phyloP scores from a whole-genome alignment of 1,284 basidiomycete species.

The Pholiota adiposa region DNA sequence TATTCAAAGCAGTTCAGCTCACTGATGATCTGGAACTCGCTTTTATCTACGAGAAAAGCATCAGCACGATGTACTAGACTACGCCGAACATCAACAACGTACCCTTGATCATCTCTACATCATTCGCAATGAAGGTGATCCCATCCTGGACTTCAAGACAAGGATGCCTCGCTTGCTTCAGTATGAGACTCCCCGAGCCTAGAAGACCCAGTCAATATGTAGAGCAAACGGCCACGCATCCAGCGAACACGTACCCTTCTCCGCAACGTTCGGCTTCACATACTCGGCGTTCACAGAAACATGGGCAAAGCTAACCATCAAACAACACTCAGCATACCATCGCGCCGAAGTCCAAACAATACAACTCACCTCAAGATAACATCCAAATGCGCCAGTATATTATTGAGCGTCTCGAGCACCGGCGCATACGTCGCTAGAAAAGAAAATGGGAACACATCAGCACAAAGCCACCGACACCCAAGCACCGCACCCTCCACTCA shows the following conservation, averaged over 20 bases:
- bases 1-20: constrained; percentile 26
- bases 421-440: constrained; percentile 84
- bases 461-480: neutral
- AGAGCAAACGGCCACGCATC: constrained; percentile 4
- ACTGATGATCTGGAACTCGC: constrained; percentile 91
- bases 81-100: constrained; percentile 16
- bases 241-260: constrained; percentile 60
- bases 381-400: constrained; percentile 88
- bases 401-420: constrained; percentile 89
- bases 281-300: constrained; percentile 91
- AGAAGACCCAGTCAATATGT: too few relatives aligned
- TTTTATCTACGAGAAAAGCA: constrained; percentile 50
- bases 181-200: constrained; percentile 81
- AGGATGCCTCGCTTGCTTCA: constrained; percentile 90
- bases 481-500: too few relatives aligned
- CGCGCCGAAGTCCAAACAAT: constrained; percentile 77
- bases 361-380: constrained; percentile 81
- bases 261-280: constrained; percentile 77
- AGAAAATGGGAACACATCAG: neutral
- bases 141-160: constrained; percentile 98
- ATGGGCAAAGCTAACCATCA: constrained; percentile 73
- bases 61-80: neutral
- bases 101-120: constrained; percentile 89
- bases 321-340: neutral
- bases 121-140: constrained; percentile 94